Conservation (phyloP, 2,329 filamentous ascomycete genomes). For the Sclerotinia glacialis region DNA sequence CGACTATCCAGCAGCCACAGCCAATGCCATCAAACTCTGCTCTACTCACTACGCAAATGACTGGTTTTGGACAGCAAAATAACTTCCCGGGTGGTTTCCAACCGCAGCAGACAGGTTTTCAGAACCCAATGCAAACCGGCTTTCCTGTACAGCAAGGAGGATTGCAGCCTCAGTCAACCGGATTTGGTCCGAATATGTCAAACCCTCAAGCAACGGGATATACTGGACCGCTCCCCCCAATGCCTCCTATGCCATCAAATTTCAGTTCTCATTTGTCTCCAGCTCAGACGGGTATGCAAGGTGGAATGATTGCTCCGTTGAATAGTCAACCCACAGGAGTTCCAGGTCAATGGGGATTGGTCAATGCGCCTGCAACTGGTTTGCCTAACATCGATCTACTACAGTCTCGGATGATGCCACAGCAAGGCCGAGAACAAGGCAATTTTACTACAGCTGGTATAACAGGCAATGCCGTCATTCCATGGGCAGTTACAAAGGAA, state of each 20-base stretch:
- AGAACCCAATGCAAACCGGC: slow-evolving; percentile 50
- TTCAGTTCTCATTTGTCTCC: slow-evolving; percentile 61
- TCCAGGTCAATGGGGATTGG: slow-evolving; percentile 96
- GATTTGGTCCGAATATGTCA: slow-evolving; percentile 58
- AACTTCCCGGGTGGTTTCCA: slow-evolving; percentile 44
- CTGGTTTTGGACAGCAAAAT: slow-evolving; percentile 57
- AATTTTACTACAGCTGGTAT: slow-evolving; percentile 82
- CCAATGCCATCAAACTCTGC: slow-evolving; percentile 71
- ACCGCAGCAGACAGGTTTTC: slow-evolving; percentile 45
- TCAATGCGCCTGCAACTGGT: slow-evolving; percentile 86
- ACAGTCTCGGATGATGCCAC: slow-evolving; percentile 95
- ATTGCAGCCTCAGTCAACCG: slow-evolving; percentile 67
- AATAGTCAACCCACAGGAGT: slow-evolving; percentile 92
- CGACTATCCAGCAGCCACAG: slow-evolving; percentile 65
- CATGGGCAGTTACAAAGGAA: slow-evolving; percentile 98
- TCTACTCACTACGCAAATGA: slow-evolving; percentile 64
- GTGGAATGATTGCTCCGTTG: slow-evolving; percentile 54
- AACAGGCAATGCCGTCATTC: slow-evolving; percentile 90
- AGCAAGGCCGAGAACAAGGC: slow-evolving; percentile 82
- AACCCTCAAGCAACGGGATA: slow-evolving; percentile 78
- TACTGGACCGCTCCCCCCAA: slow-evolving; percentile 73
- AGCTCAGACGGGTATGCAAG: slow-evolving; percentile 62
- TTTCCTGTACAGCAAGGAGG: slow-evolving; percentile 57
- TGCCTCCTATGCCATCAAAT: slow-evolving; percentile 76
- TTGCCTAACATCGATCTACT: slow-evolving; percentile 91